phyloP scores from a whole-genome alignment of 495 filamentous ascomycete species.

The Immersiella caudata region DNA sequence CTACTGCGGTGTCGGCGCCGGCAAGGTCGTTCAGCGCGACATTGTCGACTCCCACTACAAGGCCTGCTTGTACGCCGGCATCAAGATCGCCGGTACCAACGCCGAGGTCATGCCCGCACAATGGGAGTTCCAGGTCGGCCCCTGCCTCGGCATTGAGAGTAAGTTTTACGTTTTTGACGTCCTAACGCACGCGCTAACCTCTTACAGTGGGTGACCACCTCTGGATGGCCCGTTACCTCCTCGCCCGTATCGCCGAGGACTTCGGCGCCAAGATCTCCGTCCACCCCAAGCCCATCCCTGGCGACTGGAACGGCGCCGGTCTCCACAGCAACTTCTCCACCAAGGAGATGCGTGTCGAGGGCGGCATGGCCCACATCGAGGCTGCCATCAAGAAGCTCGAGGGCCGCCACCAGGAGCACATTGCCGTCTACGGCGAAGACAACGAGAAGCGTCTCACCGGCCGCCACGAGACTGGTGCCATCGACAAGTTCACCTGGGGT shows the following conservation, averaged over 20 bases:
- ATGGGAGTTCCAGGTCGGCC: constrained; percentile 99
- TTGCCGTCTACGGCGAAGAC: constrained; percentile 94
- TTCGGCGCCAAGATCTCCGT: constrained; percentile 96
- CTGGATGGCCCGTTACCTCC: constrained; percentile 95
- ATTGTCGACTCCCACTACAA: constrained; percentile 99
- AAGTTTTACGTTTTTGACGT: constrained; percentile 9
- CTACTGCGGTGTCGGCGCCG: constrained; percentile 98
- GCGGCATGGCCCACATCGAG: constrained; percentile 94
- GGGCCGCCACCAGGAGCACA: constrained; percentile 90
- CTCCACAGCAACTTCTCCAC: constrained; percentile 95
- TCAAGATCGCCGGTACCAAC: constrained; percentile 98
- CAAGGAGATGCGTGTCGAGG: constrained; percentile 81
- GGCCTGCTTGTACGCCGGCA: constrained; percentile 86
- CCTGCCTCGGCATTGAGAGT: constrained; percentile 81
- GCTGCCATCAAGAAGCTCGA: constrained; percentile 66
- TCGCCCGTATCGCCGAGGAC: constrained; percentile 94
- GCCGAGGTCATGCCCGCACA: constrained; percentile 93
- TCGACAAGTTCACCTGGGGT: constrained; percentile 93
- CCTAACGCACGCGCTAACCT: constrained; percentile 13
- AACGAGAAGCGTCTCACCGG: constrained; percentile 92
- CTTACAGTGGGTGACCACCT: constrained; percentile 77
- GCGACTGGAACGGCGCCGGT: constrained; percentile 99
- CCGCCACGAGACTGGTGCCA: constrained; percentile 87
- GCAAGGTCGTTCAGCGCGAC: constrained; percentile 97
- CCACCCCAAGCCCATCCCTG: constrained; percentile 96